Evolutionary conservation across 345 rosid species (phyloP).

Genomic region (Psidium friedrichsthalianum): DNA sequence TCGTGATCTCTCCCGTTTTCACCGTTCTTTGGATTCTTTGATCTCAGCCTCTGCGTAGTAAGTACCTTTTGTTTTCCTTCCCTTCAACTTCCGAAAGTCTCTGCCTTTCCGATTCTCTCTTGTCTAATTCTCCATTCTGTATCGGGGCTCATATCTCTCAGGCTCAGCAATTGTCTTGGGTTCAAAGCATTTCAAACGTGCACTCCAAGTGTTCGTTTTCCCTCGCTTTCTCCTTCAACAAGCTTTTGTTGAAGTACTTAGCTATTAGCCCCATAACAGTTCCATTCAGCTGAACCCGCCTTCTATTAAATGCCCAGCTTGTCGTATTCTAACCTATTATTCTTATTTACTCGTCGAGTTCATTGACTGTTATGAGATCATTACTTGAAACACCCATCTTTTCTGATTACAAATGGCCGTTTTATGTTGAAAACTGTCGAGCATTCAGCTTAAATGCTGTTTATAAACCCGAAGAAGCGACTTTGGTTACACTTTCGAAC

Average conservation of each 20-base stretch:
- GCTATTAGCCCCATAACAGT: background rate
- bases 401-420: background rate
- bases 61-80: background rate
- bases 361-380: background rate
- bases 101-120: background rate
- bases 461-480: slow-evolving; percentile 7
- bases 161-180: background rate
- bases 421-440: background rate
- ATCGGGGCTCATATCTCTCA: background rate
- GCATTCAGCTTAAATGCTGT: slow-evolving; percentile 11
- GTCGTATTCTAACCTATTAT: background rate
- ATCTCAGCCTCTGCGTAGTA: background rate
- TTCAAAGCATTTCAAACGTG: background rate
- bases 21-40: background rate
- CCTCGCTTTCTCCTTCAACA: background rate
- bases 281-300: background rate
- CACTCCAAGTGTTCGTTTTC: background rate
- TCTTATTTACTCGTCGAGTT: background rate
- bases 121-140: background rate
- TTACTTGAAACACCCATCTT: background rate
- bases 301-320: background rate
- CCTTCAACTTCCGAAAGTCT: background rate
- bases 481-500: slow-evolving; percentile 13
- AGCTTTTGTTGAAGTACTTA: background rate
- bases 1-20: background rate